Percentiles rank a stretch among this genome's conserved stretches.
These are phyloP conservation scores for Syzygium grande DNA, from an alignment of 345 rosid species.

Conservation along the genomic window DNA sequence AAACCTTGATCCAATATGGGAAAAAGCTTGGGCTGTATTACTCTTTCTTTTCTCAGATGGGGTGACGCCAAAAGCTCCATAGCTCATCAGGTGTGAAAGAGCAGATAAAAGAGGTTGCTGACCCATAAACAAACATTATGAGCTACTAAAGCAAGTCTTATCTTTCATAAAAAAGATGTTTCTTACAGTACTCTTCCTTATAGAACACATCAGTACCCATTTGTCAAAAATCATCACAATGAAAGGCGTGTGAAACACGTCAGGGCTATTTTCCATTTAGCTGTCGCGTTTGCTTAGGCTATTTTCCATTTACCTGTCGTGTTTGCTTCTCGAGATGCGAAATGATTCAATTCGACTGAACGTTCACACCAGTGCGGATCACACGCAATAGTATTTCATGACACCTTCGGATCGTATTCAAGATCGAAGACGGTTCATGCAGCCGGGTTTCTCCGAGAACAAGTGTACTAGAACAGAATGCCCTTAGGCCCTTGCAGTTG, in stretches of 20 bases:
- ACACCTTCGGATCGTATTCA: neutral
- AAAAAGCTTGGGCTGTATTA: neutral
- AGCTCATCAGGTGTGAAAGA: neutral
- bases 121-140: neutral
- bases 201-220: rapidly evolving
- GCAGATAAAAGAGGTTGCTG: neutral
- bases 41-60: neutral
- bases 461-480: neutral
- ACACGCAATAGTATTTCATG: rapidly evolving
- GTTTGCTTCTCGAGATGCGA: rapidly evolving
- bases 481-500: neutral
- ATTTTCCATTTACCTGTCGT: rapidly evolving
- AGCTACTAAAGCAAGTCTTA: neutral
- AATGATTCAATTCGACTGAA: neutral
- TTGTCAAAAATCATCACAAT: neutral
- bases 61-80: neutral
- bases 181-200: neutral
- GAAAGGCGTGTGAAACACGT: neutral
- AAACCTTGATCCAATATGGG: neutral
- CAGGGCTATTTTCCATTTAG: neutral
- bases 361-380: rapidly evolving
- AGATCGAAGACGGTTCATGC: neutral
- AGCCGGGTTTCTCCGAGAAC: neutral
- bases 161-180: neutral
- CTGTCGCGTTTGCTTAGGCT: too few species aligned